phyloP scores from a whole-genome alignment of 306 rosid genomes.

The barrel medic (Medicago truncatula) region DNA sequence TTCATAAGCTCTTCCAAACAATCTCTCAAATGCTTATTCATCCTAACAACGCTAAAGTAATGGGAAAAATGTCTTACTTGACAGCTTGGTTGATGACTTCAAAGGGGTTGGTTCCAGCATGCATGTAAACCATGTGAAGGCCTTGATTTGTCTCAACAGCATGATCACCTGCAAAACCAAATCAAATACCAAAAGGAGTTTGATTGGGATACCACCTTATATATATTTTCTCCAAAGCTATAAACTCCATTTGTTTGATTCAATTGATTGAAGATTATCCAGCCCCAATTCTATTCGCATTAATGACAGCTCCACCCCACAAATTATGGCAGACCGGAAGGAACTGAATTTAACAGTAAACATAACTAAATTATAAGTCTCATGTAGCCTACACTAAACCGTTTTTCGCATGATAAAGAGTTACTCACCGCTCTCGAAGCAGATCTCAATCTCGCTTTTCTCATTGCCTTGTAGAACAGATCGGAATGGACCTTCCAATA shows the following conservation, averaged over 20 bases:
- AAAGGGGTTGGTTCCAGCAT: slow-evolving; percentile 94
- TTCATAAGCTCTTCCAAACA: not conserved
- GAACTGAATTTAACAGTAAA: slow-evolving; percentile 52
- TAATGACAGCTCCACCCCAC: slow-evolving; percentile 61
- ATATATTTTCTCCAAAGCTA: slow-evolving; percentile 57
- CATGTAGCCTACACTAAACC: slow-evolving; percentile 46
- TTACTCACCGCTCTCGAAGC: slow-evolving; percentile 95
- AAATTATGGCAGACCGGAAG: slow-evolving; percentile 48
- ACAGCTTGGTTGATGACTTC: slow-evolving; percentile 88
- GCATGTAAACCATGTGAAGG: slow-evolving; percentile 81
- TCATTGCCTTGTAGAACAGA: slow-evolving; percentile 93
- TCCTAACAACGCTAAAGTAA: not conserved
- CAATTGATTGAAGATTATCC: slow-evolving; percentile 61
- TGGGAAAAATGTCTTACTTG: slow-evolving; percentile 58
- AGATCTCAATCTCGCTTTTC: slow-evolving; percentile 81
- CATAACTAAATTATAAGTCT: slow-evolving; percentile 50
- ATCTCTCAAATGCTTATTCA: not conserved
- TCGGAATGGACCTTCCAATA: slow-evolving; percentile 90
- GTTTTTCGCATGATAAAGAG: slow-evolving; percentile 48
- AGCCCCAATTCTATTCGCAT: slow-evolving; percentile 50
- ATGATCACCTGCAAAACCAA: slow-evolving; percentile 90
- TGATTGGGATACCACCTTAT: slow-evolving; percentile 52
- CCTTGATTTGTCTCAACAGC: slow-evolving; percentile 88
- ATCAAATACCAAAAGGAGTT: slow-evolving; percentile 63
- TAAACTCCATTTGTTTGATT: slow-evolving; percentile 63